Conservation (phyloP, 139 green algal species). For the Closterium sp. region DNA sequence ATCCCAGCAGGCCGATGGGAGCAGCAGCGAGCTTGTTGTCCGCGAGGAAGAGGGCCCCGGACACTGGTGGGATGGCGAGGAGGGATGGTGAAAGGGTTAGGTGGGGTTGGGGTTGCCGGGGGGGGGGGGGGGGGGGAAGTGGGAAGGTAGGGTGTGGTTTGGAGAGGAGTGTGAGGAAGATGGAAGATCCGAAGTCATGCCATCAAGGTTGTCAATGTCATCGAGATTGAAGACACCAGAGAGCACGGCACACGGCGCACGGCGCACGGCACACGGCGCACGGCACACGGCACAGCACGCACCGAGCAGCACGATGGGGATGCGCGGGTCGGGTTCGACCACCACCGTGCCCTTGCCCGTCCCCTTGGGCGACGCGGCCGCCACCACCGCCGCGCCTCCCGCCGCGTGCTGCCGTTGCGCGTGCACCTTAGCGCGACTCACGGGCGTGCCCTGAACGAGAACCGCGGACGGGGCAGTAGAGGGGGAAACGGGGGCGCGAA, state of each 20-base stretch:
- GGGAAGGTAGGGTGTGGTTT: too few relatives aligned
- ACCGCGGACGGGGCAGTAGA: not conserved
- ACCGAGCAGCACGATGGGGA: slow-evolving; percentile 10
- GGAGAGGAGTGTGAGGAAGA: too few relatives aligned
- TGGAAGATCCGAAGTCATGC: too few relatives aligned
- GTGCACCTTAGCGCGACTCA: not conserved
- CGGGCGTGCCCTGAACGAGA: not conserved
- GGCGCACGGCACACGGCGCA: too few relatives aligned
- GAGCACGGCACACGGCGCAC: too few relatives aligned
- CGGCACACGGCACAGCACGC: too few relatives aligned
- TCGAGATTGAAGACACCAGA: too few relatives aligned
- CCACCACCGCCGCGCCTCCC: not conserved
- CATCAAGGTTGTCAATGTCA: too few relatives aligned
- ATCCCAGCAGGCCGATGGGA: slow-evolving; percentile 20
- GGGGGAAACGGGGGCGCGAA: too few relatives aligned
- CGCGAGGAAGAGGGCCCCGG: not conserved
- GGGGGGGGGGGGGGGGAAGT: too few relatives aligned
- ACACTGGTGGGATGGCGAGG: not conserved
- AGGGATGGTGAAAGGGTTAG: not conserved
- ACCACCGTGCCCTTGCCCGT: not conserved
- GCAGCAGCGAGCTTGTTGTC: slow-evolving; percentile 23
- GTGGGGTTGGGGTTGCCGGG: not conserved
- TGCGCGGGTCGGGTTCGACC: not conserved
- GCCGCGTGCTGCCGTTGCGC: not conserved
- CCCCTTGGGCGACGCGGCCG: not conserved